Base-by-base conservation (phyloP, 1,284 basidiomycete species). In the Fomitopsis palustris region DNA sequence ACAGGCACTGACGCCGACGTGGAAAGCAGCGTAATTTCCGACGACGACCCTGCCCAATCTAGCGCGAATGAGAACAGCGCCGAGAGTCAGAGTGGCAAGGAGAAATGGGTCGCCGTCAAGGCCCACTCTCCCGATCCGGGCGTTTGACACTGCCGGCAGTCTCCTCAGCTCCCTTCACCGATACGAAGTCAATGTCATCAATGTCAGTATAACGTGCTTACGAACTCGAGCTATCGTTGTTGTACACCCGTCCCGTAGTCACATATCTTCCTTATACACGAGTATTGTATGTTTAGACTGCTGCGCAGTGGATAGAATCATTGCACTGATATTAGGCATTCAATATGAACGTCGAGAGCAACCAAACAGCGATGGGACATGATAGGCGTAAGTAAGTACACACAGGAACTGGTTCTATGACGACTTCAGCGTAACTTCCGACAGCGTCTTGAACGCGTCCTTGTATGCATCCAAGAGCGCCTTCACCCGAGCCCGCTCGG, bases 391-490 rank as follows among this genome's bases (percentile, higher is more conserved):
- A 52, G 29, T 52, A 52, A 19, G 33, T 33, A 33, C 31, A 52
- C 31, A 35, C 2, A 31, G 17, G 7, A 49, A 47, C 53, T 51
- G 53, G 14, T 53, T 41, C 72, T 81, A 88, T 67, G 81, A 71
- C 25, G 85, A 80, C 70, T 88, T 90, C 63, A 93, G 70, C 67
- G 82, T 88, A 57, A 93, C 85, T 67, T 93, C 90, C 2, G 89
- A 89, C 21, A 93, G 77, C 25, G 83, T 91, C 76, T 90, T 93
- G 80, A 98, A 98, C 37, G 96, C 96, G 67, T 97, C 96, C 79
- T 91, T 95, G 77, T 99, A 99, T 14, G 96, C 96, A 70, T 98
- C 95, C 65, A 99, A 78, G 55, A 99, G 75, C 14, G 93, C 90
- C 83, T 98, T 98, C 47, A 99, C 93, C 69, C 97, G 81, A 64